Percentiles rank a stretch among this genome's conserved stretches.
These are phyloP conservation scores for Fusarium globosum DNA, from an alignment of 2,329 filamentous ascomycete genomes.

Conservation along the genomic window DNA sequence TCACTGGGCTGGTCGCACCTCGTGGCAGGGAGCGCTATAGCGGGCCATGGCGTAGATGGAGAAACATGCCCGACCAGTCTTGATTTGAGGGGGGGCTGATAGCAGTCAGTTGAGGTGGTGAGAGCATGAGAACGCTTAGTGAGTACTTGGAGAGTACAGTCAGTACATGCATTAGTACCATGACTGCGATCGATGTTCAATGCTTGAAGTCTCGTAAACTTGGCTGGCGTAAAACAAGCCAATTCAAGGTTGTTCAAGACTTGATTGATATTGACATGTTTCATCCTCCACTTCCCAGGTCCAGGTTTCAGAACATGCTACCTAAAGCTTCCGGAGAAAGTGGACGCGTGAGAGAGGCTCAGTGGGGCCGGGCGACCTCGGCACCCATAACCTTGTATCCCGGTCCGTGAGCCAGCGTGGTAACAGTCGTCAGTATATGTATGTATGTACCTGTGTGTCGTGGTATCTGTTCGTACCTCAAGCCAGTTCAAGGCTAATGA, in stretches of 20 bases:
- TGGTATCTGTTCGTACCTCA: neutral
- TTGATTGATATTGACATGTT: neutral
- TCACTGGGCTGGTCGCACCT: constrained; percentile 22
- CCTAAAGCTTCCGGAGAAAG: constrained; percentile 14
- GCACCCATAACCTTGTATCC: neutral
- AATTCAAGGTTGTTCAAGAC: neutral
- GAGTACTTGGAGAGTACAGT: neutral
- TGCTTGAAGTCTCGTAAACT: neutral
- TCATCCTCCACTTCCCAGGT: constrained; percentile 5
- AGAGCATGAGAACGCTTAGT: neutral
- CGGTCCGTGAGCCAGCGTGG: neutral
- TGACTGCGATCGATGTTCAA: neutral
- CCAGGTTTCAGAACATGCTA: neutral
- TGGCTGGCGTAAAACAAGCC: neutral
- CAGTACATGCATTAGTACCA: neutral
- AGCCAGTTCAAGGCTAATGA: constrained; percentile 14
- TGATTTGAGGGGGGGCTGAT: neutral
- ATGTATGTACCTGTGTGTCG: neutral
- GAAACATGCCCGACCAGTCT: constrained; percentile 25
- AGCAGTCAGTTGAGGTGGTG: neutral
- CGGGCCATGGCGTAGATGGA: constrained; percentile 24
- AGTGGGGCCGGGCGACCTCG: constrained; percentile 33
- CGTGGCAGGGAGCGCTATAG: constrained; percentile 30
- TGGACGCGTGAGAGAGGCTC: constrained; percentile 14
- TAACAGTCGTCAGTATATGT: neutral